phyloP scores from a whole-genome alignment of 164 flowering plant species.

The Nelumbo lutea region DNA sequence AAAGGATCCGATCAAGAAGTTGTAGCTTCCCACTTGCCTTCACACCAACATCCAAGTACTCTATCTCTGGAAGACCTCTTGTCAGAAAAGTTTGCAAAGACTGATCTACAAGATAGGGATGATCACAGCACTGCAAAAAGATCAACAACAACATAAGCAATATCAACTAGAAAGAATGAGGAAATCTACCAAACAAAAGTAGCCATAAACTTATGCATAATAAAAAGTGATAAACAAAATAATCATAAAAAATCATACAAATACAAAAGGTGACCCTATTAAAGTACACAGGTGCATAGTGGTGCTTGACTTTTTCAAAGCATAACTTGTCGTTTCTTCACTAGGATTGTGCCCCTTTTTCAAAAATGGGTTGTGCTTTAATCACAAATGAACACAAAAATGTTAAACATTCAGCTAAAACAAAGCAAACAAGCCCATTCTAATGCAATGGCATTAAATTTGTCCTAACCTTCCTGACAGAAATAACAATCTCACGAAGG shows the following conservation, averaged over 20 bases:
- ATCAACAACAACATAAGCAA: not conserved
- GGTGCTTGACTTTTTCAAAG: too few relatives aligned
- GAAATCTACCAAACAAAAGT: not conserved
- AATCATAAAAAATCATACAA: not conserved
- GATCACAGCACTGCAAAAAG: constrained; percentile 74
- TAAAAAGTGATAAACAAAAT: not conserved
- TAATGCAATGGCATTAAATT: not conserved
- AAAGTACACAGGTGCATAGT: too few relatives aligned
- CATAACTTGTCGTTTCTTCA: too few relatives aligned
- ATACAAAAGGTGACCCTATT: not conserved
- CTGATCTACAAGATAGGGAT: constrained; percentile 68
- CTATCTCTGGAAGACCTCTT: constrained; percentile 32
- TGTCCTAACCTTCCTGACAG: constrained; percentile 58
- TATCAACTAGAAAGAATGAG: not conserved
- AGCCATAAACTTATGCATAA: not conserved
- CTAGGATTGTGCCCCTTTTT: too few relatives aligned
- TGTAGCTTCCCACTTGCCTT: constrained; percentile 85
- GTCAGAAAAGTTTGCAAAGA: constrained; percentile 39
- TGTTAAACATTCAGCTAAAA: not conserved
- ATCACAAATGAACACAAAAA: not conserved
- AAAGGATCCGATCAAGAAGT: constrained; percentile 68
- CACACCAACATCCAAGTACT: constrained; percentile 62
- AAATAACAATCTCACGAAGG: constrained; percentile 51
- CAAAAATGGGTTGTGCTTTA: too few relatives aligned
- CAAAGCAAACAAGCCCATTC: not conserved